A percentile compares a stretch with the other conserved stretches of the same genome.
Evolutionary conservation across 192 early-diverging fungal genomes (phyloP).

Genomic region (Nowakowskiella sp.): DNA sequence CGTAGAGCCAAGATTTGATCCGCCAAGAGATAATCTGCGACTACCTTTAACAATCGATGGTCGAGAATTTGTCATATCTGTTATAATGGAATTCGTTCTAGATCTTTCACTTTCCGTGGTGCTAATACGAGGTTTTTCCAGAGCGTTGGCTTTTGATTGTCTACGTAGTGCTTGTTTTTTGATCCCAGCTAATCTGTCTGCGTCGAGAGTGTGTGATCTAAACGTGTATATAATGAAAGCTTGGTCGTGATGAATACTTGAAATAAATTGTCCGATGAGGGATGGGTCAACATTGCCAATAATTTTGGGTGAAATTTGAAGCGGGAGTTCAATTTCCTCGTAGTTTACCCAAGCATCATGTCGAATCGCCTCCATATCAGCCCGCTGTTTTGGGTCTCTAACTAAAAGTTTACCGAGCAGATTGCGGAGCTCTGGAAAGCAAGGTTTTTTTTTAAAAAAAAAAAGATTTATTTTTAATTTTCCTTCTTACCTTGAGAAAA

Average conservation of each 20-base stretch:
- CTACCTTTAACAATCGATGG: no score
- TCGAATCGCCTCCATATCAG: constrained; percentile 43
- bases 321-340: constrained; percentile 41
- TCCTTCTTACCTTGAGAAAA: constrained; percentile 36
- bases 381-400: constrained; percentile 42
- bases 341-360: constrained; percentile 52
- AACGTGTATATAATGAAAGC: constrained; percentile 40
- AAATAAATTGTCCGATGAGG: constrained; percentile 39
- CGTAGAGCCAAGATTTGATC: no score
- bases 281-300: constrained; percentile 26
- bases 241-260: constrained; percentile 36
- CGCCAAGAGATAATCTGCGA: no score
- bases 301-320: constrained; percentile 28
- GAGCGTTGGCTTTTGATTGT: no score
- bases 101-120: no score
- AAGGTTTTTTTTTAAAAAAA: not conserved
- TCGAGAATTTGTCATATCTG: no score
- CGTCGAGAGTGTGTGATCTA: constrained; percentile 32
- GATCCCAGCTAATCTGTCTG: constrained; percentile 20
- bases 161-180: constrained; percentile 9
- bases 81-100: no score
- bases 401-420: constrained; percentile 45
- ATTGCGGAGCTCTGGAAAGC: constrained; percentile 29
- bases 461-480: not conserved
- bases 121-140: no score